Conservation (phyloP, 495 filamentous ascomycete species). For the Chaetomium tenue region DNA sequence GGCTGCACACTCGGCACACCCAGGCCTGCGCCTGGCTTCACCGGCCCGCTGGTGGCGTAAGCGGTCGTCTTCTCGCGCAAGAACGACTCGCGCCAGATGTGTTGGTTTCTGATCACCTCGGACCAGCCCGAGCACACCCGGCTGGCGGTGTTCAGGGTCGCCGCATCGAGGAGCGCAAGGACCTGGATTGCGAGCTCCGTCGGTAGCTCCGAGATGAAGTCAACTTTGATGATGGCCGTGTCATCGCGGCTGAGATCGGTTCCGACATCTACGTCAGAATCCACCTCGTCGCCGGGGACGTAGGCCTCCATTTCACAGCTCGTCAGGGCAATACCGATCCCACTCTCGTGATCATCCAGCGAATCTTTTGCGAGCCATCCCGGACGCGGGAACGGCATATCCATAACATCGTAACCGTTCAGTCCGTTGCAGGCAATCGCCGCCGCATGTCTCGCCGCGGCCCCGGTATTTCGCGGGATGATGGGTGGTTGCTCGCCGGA, state of each 20-base stretch:
- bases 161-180: conserved; percentile 65
- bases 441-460: conserved; percentile 67
- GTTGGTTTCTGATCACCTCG: conserved; percentile 57
- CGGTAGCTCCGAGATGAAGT: conserved; percentile 68
- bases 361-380: conserved; percentile 39
- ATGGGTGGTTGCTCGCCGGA: conserved; percentile 51
- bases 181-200: conserved; percentile 70
- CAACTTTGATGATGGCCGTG: conserved; percentile 46
- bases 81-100: conserved; percentile 80
- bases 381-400: conserved; percentile 35
- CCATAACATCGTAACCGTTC: conserved; percentile 59
- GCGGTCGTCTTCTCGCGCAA: conserved; percentile 59
- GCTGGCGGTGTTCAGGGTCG: conserved; percentile 60
- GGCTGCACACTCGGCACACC: conserved; percentile 51
- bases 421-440: conserved; percentile 52
- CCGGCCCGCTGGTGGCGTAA: conserved; percentile 49
- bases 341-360: conserved; percentile 69
- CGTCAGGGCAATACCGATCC: conserved; percentile 73
- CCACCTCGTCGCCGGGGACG: conserved; percentile 28
- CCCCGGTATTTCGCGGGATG: conserved; percentile 57
- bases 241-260: conserved; percentile 41
- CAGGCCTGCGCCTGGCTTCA: conserved; percentile 47
- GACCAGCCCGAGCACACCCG: conserved; percentile 65
- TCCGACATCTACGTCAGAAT: conserved; percentile 39
- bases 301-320: conserved; percentile 46